A percentile compares a stretch with the other conserved stretches of the same genome.
These are phyloP conservation scores for Fomitopsis palustris DNA, from an alignment of 1,284 basidiomycete species.

Conservation along the genomic window DNA sequence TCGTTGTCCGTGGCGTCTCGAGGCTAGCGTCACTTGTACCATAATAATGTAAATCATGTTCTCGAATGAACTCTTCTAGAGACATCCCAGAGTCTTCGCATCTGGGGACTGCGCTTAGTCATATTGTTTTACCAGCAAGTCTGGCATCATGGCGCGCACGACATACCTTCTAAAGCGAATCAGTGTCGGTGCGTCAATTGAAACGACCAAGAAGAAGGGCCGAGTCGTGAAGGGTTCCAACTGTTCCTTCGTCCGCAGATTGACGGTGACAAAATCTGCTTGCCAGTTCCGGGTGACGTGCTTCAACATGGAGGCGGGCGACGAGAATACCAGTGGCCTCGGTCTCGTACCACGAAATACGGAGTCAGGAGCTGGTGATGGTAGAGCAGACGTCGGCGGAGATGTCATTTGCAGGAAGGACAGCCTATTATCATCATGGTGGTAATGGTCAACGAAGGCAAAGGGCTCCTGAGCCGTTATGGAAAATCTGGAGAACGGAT, in stretches of 20 bases:
- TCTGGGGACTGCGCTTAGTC: slow-evolving; percentile 1
- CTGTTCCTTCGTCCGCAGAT: slow-evolving; percentile 57
- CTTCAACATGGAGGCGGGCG: slow-evolving; percentile 61
- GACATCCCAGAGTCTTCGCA: slow-evolving; percentile 31
- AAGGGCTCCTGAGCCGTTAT: not conserved
- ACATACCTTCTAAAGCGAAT: slow-evolving; percentile 46
- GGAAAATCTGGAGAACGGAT: not conserved
- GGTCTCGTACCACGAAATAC: slow-evolving; percentile 4
- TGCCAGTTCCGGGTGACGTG: slow-evolving; percentile 85
- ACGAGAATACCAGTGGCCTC: slow-evolving; percentile 39
- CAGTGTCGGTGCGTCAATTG: slow-evolving; percentile 82
- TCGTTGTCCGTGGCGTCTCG: not conserved
- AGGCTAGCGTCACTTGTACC: slow-evolving; percentile 11
- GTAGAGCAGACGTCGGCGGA: slow-evolving; percentile 18
- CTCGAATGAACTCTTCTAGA: slow-evolving; percentile 48
- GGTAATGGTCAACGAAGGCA: not conserved
- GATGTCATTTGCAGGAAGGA: slow-evolving; percentile 29
- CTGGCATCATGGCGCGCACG: not conserved
- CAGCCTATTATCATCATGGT: slow-evolving; percentile 9
- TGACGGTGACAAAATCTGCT: slow-evolving; percentile 76
- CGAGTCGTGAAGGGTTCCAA: slow-evolving; percentile 78
- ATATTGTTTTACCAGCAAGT: slow-evolving; percentile 1
- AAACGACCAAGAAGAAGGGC: slow-evolving; percentile 88
- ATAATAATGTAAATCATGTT: slow-evolving; percentile 29
- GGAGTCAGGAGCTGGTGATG: slow-evolving; percentile 10